Evolutionary conservation across 1,284 basidiomycete genomes (phyloP), one percentile per base, ranked within the genome.

Genomic region (Ustilago curta): DNA sequence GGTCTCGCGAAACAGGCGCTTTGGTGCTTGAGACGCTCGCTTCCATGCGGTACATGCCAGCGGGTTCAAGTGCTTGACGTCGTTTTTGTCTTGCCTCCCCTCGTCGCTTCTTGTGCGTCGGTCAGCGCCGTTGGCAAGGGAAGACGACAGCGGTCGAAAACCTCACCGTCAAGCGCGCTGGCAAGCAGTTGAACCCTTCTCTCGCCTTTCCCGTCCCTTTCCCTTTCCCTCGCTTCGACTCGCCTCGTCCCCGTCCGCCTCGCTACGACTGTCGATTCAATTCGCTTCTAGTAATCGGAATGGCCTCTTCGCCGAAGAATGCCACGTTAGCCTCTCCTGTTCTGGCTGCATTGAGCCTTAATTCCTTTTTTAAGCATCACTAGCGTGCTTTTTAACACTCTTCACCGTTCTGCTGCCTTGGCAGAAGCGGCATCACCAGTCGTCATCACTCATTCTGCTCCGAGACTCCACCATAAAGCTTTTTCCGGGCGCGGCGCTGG

Each of bases 41-140:
- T 57, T 57, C 25, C n/a, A 23, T 25, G 53, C 31, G 29, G n/a
- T 49, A 57, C 61, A 63, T 63, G 61, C 49, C 62, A 53, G 43
- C 37, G n/a, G n/a, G 40, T 25, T 35, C 55, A n/a, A n/a, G 56
- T 65, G 45, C 51, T 53, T 64, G 61, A 58, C 50, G 54, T 55
- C 53, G 49, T 47, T 23, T n/a, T 25, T 37, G 35, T 39, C 6
- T 40, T 42, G 3, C 32, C 18, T 25, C 18, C 18, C 27, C 32
- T 35, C n/a, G 47, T 47, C 45, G 45, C 45, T 47, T n/a, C 8
- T n/a, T 2, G n/a, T 19, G 39, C 39, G n/a, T 43, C n/a, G 42
- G 42, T 43, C n/a, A n/a, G 35, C 35, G 35, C 35, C 35, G 35
- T 37, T 2, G 35, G 35, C 35, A 37, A n/a, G 35, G 14, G 12